Base-by-base conservation (phyloP, 2,329 filamentous ascomycete genomes). In the Incumbomyces lentus region DNA sequence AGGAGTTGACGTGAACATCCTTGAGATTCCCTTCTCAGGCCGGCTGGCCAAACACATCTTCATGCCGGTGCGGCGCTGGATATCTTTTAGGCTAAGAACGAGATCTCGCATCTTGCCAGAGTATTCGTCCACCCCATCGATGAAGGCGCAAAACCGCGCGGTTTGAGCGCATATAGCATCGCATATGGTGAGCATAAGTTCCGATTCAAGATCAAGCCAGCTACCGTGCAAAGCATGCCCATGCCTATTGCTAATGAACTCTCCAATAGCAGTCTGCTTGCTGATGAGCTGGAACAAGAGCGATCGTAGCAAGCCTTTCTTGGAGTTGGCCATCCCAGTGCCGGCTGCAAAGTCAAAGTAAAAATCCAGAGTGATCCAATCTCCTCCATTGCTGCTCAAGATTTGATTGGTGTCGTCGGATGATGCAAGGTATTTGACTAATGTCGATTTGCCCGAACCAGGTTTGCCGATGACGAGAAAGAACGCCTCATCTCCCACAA, bases 121-220 rank as follows among this genome's bases (percentile, higher is more conserved):
- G 30, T 42, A 42, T 22, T 42, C 40, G 30, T 42, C 40, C 11
- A 42, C 13, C 5, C 40, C 40, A 14, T 42, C 40, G 18, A 42
- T 31, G n/a, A 42, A 42, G 12, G 40, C 40, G 18, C 40, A 42
- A 29, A 42, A 13, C 6, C 30, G 26, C 3, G 18, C 12, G 4
- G 12, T 16, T 12, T 30, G 40, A 29, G 13, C 17, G 13, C 6
- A 30, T 3, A 39, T 13, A 22, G n/a, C 5, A 13, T 39, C 36
- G 14, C 36, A 39, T 13, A 39, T 17, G 12, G 18, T 17, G n/a
- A 3, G n/a, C 36, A 16, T 39, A 6, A 39, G 18, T 6, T 13
- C 12, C 18, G 36, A 17, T 39, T 39, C 36, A n/a, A n/a, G 33
- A 4, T 35, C 13, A n/a, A 35, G 13, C 16, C 33, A 35, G 13